These are phyloP conservation scores for Ophiostoma montium DNA, from an alignment of 2,329 filamentous ascomycete genomes.

Conservation along the genomic window DNA sequence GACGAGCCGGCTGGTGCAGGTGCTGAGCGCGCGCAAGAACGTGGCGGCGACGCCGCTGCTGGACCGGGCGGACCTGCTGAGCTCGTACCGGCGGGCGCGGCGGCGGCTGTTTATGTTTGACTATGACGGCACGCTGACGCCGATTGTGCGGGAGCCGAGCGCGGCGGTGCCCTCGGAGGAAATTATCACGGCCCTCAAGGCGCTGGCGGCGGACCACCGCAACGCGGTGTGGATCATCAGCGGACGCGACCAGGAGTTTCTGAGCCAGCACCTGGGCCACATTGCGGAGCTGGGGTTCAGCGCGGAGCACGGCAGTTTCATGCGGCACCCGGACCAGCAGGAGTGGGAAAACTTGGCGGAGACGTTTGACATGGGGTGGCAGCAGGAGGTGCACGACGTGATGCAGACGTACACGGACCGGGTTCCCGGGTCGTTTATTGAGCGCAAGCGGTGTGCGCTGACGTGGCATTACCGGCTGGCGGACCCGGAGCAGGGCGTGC, in stretches of 20 bases:
- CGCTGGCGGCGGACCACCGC: constrained; percentile 60
- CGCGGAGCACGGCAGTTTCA: constrained; percentile 93
- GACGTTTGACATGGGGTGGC: constrained; percentile 83
- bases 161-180: constrained; percentile 78
- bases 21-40: constrained; percentile 63
- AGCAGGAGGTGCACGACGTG: constrained; percentile 65
- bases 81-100: constrained; percentile 58
- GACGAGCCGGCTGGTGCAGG: constrained; percentile 63
- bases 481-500: constrained; percentile 69
- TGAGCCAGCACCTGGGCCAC: constrained; percentile 84
- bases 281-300: constrained; percentile 82
- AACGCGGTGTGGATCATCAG: constrained; percentile 99
- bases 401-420: constrained; percentile 83
- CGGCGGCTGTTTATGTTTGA: constrained; percentile 96
- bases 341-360: constrained; percentile 85
- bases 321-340: constrained; percentile 61
- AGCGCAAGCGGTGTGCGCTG: constrained; percentile 83
- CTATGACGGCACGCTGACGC: constrained; percentile 92
- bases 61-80: constrained; percentile 57
- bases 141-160: constrained; percentile 83
- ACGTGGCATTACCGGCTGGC: constrained; percentile 96
- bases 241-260: constrained; percentile 81
- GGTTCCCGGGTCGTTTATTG: constrained; percentile 79
- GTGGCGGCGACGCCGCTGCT: constrained; percentile 67
- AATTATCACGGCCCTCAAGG: constrained; percentile 65